Percentiles rank a stretch among this genome's conserved stretches.
Conservation (phyloP, 2,329 filamentous ascomycete genomes). For the Beauveria varroae region DNA sequence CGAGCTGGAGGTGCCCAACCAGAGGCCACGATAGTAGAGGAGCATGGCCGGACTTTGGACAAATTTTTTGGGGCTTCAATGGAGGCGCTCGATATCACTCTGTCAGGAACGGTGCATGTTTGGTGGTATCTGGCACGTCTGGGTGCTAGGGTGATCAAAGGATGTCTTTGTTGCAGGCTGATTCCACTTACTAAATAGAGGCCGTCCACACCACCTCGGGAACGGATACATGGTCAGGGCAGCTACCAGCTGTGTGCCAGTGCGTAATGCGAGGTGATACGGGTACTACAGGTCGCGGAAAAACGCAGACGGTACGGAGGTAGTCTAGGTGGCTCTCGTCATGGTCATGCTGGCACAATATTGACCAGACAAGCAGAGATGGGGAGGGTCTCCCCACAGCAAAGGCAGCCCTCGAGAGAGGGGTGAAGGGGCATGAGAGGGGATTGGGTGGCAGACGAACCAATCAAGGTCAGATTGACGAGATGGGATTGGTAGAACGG, state of each 20-base stretch:
- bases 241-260: not conserved
- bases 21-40: not conserved
- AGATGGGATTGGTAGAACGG: conserved; percentile 1
- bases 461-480: not conserved
- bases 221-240: not conserved
- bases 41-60: not conserved
- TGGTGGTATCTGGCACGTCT: not conserved
- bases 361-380: not conserved
- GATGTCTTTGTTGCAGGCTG: not conserved
- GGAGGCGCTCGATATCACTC: conserved; percentile 7
- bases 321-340: not conserved
- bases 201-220: not conserved
- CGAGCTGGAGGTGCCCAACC: conserved; percentile 5
- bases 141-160: not conserved
- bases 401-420: conserved; percentile 9
- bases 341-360: conserved; percentile 4
- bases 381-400: not conserved
- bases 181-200: not conserved
- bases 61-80: not conserved
- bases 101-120: conserved; percentile 3
- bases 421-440: not conserved
- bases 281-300: not conserved
- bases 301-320: not conserved
- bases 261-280: conserved; percentile 6
- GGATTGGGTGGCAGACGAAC: conserved; percentile 1